A percentile compares a stretch with the other conserved stretches of the same genome.
phyloP scores from a whole-genome alignment of 805 yeast genomes.

The Pichia californica region DNA sequence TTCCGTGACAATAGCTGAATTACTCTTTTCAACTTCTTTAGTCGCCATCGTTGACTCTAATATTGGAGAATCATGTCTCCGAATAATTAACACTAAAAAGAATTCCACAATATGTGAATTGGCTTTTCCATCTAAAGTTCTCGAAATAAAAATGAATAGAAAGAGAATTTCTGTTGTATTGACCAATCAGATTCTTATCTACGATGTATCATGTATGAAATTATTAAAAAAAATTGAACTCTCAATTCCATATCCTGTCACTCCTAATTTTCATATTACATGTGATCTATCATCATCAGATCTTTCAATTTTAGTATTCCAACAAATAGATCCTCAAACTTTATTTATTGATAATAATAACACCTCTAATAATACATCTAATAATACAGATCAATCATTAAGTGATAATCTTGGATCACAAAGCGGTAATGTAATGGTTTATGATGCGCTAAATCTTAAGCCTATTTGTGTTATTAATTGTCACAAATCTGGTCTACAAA shows the following conservation, averaged over 20 bases:
- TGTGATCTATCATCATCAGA: constrained; percentile 35
- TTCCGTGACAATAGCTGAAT: constrained; percentile 69
- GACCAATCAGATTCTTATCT: constrained; percentile 75
- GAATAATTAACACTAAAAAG: constrained; percentile 78
- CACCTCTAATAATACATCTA: neutral
- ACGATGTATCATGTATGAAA: constrained; percentile 87
- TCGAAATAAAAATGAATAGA: constrained; percentile 72
- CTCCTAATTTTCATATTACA: neutral
- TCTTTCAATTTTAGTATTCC: constrained; percentile 47
- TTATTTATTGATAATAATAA: neutral
- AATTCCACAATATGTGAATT: constrained; percentile 75
- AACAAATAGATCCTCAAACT: constrained; percentile 34
- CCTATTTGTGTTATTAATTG: constrained; percentile 83
- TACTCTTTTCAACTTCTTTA: constrained; percentile 84
- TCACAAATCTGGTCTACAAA: constrained; percentile 71
- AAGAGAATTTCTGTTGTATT: constrained; percentile 73
- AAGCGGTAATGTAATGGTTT: constrained; percentile 68
- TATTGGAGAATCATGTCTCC: constrained; percentile 56
- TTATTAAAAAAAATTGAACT: constrained; percentile 61
- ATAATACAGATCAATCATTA: neutral
- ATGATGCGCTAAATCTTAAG: constrained; percentile 65
- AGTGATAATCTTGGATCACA: neutral
- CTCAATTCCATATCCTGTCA: constrained; percentile 19
- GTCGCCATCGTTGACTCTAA: constrained; percentile 64
- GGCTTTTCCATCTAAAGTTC: constrained; percentile 71